Base-by-base conservation (phyloP, 805 yeast species). In the Yarrowia keelungensis region DNA sequence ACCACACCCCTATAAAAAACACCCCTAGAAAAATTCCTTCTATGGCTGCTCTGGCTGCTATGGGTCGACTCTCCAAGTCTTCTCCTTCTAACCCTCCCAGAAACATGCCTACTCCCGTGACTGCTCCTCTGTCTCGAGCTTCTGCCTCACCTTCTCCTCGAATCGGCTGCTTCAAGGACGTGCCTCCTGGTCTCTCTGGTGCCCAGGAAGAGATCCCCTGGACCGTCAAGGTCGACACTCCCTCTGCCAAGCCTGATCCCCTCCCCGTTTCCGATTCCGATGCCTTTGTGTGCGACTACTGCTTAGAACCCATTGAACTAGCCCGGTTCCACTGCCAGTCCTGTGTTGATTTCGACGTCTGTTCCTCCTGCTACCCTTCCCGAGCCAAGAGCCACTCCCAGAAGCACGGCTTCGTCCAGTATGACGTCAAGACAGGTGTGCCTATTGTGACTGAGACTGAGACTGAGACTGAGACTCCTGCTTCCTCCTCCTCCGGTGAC, bases 291-390 rank as follows among this genome's bases (percentile, higher is more conserved):
- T 62, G 67, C 16, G 67, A 62, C 47, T 62, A 62, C 47, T 62
- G 67, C 22, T 38, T 62, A 3, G 46, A 67, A 4, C 32, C 64
- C 45, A 77, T 80, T 61, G 70, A 49, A 35, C 87, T 87, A 1
- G 73, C 75, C 5, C 80, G 88, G 53, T 85, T 78, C 76, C 80
- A 78, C 68, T 85, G 89, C 72, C 74, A 81, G 62, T 76, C 77
- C 12, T 85, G 89, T 73, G 72, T 73, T 9, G 82, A 85, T 71
- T 82, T 77, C 73, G 88, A 86, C 74, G 76, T 85, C 64, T 86
- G 89, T 74, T 78, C 77, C 8, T 22, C 46, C 14, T 62, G 67
- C 32, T 62, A 39, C 46, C 38, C 56, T n/a, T 47, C 67, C 10
- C 22, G 67, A 47, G 67, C 56, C 56, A 62, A 47, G 47, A 47